Conservation (phyloP, 495 filamentous ascomycete species). For the Talaromyces wortmannii region DNA sequence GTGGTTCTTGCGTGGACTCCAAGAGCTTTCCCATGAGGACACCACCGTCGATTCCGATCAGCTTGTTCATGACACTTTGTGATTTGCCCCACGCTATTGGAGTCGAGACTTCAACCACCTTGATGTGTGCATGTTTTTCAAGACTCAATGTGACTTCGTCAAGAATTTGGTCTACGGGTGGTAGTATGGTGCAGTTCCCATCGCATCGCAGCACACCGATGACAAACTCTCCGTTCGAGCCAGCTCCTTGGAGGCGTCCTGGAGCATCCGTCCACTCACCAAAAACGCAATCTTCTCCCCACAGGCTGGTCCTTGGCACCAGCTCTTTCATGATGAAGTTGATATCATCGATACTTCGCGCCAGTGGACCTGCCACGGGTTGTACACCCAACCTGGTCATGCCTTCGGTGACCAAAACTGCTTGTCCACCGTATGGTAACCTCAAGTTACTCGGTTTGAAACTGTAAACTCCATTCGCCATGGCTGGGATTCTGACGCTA, state of each 20-base stretch:
- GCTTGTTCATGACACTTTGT: too few relatives aligned
- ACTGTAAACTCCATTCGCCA: conserved; percentile 57
- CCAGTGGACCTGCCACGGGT: conserved; percentile 44
- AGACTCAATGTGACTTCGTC: too few relatives aligned
- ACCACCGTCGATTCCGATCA: too few relatives aligned
- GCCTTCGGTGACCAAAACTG: conserved; percentile 29
- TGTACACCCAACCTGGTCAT: conserved; percentile 35
- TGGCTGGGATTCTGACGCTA: conserved; percentile 59
- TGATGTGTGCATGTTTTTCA: too few relatives aligned
- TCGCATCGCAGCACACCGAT: too few relatives aligned
- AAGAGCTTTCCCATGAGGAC: too few relatives aligned
- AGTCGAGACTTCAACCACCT: too few relatives aligned
- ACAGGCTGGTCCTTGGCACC: conserved; percentile 37
- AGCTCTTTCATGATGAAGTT: conserved; percentile 43
- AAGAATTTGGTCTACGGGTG: too few relatives aligned
- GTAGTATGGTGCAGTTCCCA: too few relatives aligned
- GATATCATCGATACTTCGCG: conserved; percentile 35
- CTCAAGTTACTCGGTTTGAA: conserved; percentile 54
- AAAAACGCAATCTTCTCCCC: conserved; percentile 42
- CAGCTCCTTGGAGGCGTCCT: conserved; percentile 12
- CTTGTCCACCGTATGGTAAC: conserved; percentile 64
- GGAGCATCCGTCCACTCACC: conserved; percentile 30
- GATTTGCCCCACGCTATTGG: too few relatives aligned
- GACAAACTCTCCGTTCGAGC: conserved; percentile 12
- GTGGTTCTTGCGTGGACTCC: too few relatives aligned